A percentile compares a stretch with the other conserved stretches of the same genome.
phyloP scores from a whole-genome alignment of 805 yeast genomes.

The Wickerhamomyces silvicola region DNA sequence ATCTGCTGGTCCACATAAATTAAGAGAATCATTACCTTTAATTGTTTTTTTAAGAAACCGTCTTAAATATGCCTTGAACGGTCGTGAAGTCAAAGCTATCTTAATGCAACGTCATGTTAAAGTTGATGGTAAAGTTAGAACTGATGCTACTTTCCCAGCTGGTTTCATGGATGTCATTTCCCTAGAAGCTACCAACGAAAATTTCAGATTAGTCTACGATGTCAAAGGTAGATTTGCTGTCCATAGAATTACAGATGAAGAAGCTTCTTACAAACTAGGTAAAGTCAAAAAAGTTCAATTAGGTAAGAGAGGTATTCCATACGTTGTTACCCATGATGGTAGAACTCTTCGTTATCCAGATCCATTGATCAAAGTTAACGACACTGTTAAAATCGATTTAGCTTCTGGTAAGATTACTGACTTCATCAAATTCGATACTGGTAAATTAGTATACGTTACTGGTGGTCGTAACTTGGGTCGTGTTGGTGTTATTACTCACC shows the following conservation, averaged over 20 bases:
- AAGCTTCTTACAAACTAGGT: constrained; percentile 96
- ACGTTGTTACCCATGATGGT: constrained; percentile 99
- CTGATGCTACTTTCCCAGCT: constrained; percentile 97
- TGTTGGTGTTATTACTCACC: constrained; percentile 92
- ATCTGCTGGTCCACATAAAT: constrained; percentile 99
- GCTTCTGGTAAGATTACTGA: constrained; percentile 92
- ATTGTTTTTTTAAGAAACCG: constrained; percentile 97
- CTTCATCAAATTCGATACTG: constrained; percentile 88
- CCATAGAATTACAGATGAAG: constrained; percentile 99
- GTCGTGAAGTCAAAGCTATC: constrained; percentile 98
- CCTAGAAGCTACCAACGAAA: constrained; percentile 96
- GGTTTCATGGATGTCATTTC: constrained; percentile 99
- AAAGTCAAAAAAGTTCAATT: constrained; percentile 97
- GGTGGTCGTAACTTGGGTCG: constrained; percentile 99
- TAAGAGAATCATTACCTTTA: constrained; percentile 96
- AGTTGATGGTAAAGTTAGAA: constrained; percentile 99
- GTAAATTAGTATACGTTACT: constrained; percentile 85
- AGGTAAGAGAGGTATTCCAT: constrained; percentile 98
- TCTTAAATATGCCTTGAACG: constrained; percentile 97
- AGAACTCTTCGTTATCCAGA: constrained; percentile 99
- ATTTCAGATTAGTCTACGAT: constrained; percentile 98
- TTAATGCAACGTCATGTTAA: constrained; percentile 97
- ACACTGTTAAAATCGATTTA: constrained; percentile 94
- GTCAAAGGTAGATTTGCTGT: constrained; percentile 98
- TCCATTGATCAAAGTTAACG: constrained; percentile 94